Evolutionary conservation across 2,329 filamentous ascomycete genomes (phyloP).

Genomic region (Xylaria sp.): DNA sequence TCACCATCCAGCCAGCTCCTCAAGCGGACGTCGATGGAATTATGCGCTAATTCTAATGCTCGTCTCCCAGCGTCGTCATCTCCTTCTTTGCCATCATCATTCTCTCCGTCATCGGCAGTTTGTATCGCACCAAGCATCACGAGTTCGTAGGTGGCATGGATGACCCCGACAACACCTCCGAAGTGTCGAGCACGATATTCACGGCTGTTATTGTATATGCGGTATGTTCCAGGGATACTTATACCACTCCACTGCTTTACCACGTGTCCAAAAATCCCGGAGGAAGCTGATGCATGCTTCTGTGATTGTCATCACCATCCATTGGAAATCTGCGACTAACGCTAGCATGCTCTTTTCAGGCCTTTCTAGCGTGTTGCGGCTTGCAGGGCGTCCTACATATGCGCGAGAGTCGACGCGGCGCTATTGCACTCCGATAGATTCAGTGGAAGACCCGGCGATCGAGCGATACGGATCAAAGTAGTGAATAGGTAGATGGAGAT

Average conservation of each 20-base stretch:
- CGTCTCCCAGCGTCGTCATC: slow-evolving; percentile 68
- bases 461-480: slow-evolving; percentile 7
- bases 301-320: background rate
- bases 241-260: background rate
- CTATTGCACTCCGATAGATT: slow-evolving; percentile 70
- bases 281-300: background rate
- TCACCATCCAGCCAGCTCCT: slow-evolving; percentile 8
- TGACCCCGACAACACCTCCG: slow-evolving; percentile 73
- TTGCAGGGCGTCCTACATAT: slow-evolving; percentile 87
- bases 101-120: slow-evolving; percentile 66
- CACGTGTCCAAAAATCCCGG: background rate
- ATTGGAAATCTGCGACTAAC: background rate
- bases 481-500: slow-evolving; percentile 16
- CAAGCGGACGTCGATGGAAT: background rate
- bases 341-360: slow-evolving; percentile 53
- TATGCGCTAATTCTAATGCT: slow-evolving; percentile 32
- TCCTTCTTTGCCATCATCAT: slow-evolving; percentile 69
- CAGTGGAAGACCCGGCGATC: too few species aligned
- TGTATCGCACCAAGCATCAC: slow-evolving; percentile 83
- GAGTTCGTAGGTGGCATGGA: slow-evolving; percentile 79
- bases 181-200: slow-evolving; percentile 85
- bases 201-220: slow-evolving; percentile 86
- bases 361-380: slow-evolving; percentile 89
- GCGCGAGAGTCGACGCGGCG: slow-evolving; percentile 80
- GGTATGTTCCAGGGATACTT: slow-evolving; percentile 55